Conservation (phyloP, 169 alveolate genomes). For the Plasmodium inui region DNA sequence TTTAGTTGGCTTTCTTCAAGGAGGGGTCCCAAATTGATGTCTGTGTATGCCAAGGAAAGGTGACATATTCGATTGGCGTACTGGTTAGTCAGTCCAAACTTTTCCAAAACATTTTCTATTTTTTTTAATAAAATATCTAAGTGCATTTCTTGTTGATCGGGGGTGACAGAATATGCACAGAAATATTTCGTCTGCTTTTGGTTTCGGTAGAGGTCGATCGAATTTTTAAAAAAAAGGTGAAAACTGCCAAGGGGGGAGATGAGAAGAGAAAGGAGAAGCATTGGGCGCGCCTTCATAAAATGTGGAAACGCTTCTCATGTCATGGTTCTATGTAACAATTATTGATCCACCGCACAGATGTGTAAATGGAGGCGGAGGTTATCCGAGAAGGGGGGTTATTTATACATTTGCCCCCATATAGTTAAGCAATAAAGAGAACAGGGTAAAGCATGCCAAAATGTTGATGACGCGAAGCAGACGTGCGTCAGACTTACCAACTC, state of each 20-base stretch:
- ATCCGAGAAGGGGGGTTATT: neutral
- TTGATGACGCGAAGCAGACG: neutral
- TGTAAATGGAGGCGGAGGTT: neutral
- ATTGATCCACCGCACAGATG: neutral
- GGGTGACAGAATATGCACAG: slow-evolving; percentile 44
- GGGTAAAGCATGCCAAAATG: neutral
- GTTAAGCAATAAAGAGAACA: neutral
- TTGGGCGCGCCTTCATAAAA: neutral
- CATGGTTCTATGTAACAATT: neutral
- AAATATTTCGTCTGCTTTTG: slow-evolving; percentile 55
- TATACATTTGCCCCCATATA: neutral
- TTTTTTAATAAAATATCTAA: slow-evolving; percentile 29
- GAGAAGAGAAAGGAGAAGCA: neutral
- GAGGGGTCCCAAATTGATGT: slow-evolving; percentile 12
- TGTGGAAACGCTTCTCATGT: neutral
- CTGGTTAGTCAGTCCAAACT: slow-evolving; percentile 31
- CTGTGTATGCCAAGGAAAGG: slow-evolving; percentile 60
- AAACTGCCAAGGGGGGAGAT: slow-evolving; percentile 10
- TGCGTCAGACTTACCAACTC: slow-evolving; percentile 11
- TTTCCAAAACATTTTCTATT: slow-evolving; percentile 16
- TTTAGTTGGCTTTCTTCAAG: slow-evolving; percentile 27
- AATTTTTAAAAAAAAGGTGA: slow-evolving; percentile 23
- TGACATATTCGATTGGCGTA: slow-evolving; percentile 41
- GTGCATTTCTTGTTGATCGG: slow-evolving; percentile 38
- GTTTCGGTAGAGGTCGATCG: slow-evolving; percentile 45